Conservation (phyloP, 1,139 yeast species). For the Taphrina deformans region DNA sequence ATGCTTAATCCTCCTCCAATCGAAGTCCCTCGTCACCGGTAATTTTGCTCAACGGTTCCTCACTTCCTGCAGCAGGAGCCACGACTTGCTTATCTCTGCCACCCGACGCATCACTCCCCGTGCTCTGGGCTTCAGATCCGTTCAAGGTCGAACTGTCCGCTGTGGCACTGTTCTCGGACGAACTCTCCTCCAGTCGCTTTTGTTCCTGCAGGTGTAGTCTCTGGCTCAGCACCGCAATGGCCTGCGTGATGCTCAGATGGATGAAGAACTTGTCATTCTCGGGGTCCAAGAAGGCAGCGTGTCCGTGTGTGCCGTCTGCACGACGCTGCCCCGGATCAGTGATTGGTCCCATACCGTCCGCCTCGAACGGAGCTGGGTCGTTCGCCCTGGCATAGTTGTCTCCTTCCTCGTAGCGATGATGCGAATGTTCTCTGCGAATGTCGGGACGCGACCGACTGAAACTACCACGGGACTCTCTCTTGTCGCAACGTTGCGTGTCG, state of each 20-base stretch:
- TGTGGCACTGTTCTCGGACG: background rate
- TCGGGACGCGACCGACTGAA: background rate
- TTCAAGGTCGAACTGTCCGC: background rate
- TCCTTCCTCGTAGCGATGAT: background rate
- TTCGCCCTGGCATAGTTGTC: constrained; percentile 13
- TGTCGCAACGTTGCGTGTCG: background rate
- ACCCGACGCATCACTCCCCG: background rate
- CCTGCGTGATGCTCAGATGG: constrained; percentile 21
- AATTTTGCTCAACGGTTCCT: background rate
- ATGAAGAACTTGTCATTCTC: constrained; percentile 15
- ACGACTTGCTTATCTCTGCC: background rate
- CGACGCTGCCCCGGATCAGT: background rate
- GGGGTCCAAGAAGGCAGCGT: constrained; percentile 21
- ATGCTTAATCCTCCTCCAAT: constrained; percentile 11
- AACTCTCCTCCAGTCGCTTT: background rate
- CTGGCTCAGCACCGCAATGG: constrained; percentile 7
- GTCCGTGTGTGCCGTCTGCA: background rate
- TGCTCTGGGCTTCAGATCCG: background rate
- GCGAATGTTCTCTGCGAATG: background rate
- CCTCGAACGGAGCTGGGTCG: constrained; percentile 23
- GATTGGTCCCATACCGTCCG: constrained; percentile 24
- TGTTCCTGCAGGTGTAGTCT: constrained; percentile 3
- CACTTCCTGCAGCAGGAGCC: background rate
- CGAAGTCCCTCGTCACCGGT: constrained; percentile 16
- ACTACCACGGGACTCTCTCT: background rate